These are phyloP conservation scores for Stagonosporopsis cucurbitacearum DNA, from an alignment of 2,329 filamentous ascomycete genomes.

Conservation along the genomic window DNA sequence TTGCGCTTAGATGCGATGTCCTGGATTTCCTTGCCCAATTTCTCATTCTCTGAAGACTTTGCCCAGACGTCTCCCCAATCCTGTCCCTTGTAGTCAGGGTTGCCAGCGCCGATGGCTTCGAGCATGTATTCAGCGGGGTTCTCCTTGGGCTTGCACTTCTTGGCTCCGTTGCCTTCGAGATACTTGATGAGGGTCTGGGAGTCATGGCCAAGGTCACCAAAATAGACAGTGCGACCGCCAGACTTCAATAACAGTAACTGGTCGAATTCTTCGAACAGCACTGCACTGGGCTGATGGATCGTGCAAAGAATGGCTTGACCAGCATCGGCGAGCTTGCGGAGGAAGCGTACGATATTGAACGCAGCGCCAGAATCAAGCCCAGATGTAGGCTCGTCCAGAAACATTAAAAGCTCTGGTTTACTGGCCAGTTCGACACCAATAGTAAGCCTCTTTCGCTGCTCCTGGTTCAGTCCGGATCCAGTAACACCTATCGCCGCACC, in stretches of 20 bases:
- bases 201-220: constrained; percentile 62
- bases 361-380: constrained; percentile 75
- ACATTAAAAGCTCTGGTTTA: constrained; percentile 75
- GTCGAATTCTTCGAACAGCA: constrained; percentile 72
- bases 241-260: constrained; percentile 68
- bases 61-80: constrained; percentile 57
- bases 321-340: constrained; percentile 69
- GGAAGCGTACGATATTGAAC: constrained; percentile 68
- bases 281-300: constrained; percentile 73
- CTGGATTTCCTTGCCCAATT: constrained; percentile 51
- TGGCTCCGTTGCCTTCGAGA: constrained; percentile 60
- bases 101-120: constrained; percentile 53
- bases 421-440: constrained; percentile 67
- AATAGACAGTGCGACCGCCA: constrained; percentile 71
- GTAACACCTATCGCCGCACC: constrained; percentile 68
- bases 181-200: constrained; percentile 55
- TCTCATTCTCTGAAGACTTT: constrained; percentile 48
- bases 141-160: constrained; percentile 57
- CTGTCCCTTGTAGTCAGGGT: constrained; percentile 52
- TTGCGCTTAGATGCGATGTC: constrained; percentile 46
- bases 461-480: constrained; percentile 59
- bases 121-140: constrained; percentile 64
- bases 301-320: constrained; percentile 73
- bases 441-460: constrained; percentile 71
- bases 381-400: constrained; percentile 79